A percentile compares a stretch with the other conserved stretches of the same genome.
These are phyloP conservation scores for Ramaria rubella DNA, from an alignment of 768 basidiomycete genomes.

Conservation along the genomic window DNA sequence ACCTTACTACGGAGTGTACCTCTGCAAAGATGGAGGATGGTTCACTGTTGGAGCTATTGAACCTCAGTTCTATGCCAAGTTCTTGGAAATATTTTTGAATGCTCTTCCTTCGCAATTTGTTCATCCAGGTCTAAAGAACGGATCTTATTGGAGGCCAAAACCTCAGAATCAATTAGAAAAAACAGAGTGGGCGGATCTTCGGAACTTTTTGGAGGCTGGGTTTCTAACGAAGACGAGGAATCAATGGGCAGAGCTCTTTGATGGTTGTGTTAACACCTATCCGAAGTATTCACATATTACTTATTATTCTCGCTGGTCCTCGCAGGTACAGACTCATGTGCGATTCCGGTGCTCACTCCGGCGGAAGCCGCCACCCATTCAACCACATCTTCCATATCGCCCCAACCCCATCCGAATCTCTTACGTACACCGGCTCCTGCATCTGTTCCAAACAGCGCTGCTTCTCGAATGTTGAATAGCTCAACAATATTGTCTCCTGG, in stretches of 20 bases:
- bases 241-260: slow-evolving; percentile 63
- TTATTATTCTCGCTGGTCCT: neutral
- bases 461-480: slow-evolving; percentile 10
- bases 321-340: slow-evolving; percentile 66
- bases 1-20: slow-evolving; percentile 72
- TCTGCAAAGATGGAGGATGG: slow-evolving; percentile 64
- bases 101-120: slow-evolving; percentile 42
- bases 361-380: slow-evolving; percentile 49
- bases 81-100: slow-evolving; percentile 47
- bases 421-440: slow-evolving; percentile 25
- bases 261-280: slow-evolving; percentile 38
- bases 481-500: slow-evolving; percentile 37
- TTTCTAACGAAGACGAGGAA: slow-evolving; percentile 57
- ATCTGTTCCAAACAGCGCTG: slow-evolving; percentile 6
- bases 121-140: slow-evolving; percentile 25
- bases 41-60: slow-evolving; percentile 76
- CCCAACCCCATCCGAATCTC: slow-evolving; percentile 48
- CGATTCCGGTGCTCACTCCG: slow-evolving; percentile 59
- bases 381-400: slow-evolving; percentile 32
- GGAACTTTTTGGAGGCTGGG: slow-evolving; percentile 52
- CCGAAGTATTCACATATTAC: neutral
- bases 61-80: slow-evolving; percentile 60
- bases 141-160: slow-evolving; percentile 47
- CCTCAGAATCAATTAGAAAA: slow-evolving; percentile 37
- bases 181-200: slow-evolving; percentile 51